Conservation (phyloP, 2,329 filamentous ascomycete genomes). For the Trichocomaceae sp. region DNA sequence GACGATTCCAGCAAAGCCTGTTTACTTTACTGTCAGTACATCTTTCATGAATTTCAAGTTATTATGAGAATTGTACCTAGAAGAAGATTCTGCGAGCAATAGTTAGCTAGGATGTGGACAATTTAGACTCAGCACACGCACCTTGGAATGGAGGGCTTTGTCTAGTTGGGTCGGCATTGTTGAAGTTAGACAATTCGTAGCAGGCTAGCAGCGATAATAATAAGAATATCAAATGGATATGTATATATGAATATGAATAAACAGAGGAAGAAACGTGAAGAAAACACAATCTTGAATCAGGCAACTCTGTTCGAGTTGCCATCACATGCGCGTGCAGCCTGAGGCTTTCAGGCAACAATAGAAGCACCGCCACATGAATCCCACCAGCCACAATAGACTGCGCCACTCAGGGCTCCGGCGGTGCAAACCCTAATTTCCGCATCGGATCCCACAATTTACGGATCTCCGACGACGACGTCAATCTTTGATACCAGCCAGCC, state of each 20-base stretch:
- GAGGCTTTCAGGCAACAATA: not conserved
- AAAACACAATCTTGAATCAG: not conserved
- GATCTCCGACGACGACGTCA: not conserved
- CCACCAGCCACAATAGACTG: slow-evolving; percentile 2
- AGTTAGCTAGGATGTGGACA: slow-evolving; percentile 16
- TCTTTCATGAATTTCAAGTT: not conserved
- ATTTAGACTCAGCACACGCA: slow-evolving; percentile 30
- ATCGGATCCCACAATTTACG: slow-evolving; percentile 14
- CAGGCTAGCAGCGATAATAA: not conserved
- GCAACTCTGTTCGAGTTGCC: not conserved
- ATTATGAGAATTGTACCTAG: slow-evolving; percentile 49
- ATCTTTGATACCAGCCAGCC: slow-evolving; percentile 8
- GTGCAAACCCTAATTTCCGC: slow-evolving; percentile 22
- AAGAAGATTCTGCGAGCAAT: slow-evolving; percentile 54
- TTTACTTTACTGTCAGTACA: not conserved
- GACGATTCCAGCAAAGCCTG: slow-evolving; percentile 74
- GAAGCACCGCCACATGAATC: slow-evolving; percentile 10
- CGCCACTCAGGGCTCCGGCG: slow-evolving; percentile 13
- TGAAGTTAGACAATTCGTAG: too few species aligned
- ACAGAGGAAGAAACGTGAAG: not conserved
- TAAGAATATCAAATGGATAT: too few species aligned
- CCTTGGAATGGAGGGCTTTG: slow-evolving; percentile 63
- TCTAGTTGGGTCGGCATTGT: slow-evolving; percentile 64
- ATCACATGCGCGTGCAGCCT: not conserved
- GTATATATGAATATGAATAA: not conserved